These are phyloP conservation scores for Dryas drummondii DNA, from an alignment of 306 rosid genomes.

Conservation along the genomic window DNA sequence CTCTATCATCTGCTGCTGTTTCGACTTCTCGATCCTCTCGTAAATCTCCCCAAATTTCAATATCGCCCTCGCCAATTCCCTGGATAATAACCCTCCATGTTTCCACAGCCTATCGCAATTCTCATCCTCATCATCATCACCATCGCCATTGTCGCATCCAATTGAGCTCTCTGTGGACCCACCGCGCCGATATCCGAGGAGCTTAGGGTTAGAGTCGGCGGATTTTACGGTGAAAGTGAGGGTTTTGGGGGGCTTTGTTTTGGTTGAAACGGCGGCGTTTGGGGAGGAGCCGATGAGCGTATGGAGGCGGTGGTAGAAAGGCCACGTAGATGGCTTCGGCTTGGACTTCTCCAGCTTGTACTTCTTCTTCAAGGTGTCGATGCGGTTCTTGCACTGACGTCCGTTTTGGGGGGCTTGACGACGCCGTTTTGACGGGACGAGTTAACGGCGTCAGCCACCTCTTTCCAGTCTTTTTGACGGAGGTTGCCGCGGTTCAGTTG, in stretches of 20 bases:
- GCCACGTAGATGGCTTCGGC: conserved; percentile 42
- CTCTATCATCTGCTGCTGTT: conserved; percentile 43
- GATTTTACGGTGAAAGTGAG: conserved; percentile 24
- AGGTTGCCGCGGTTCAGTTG: conserved; percentile 48
- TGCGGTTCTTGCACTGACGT: conserved; percentile 52
- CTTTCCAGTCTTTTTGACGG: conserved; percentile 58
- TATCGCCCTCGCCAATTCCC: conserved; percentile 51
- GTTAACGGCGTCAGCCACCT: conserved; percentile 43
- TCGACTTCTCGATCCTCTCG: conserved; percentile 46
- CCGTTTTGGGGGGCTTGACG: conserved; percentile 33
- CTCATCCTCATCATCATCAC: not conserved
- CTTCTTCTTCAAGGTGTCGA: conserved; percentile 59
- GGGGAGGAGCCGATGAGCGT: conserved; percentile 29
- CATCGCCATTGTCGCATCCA: conserved; percentile 14
- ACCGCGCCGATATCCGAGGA: not conserved
- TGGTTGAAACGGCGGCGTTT: conserved; percentile 11
- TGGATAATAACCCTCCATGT: conserved; percentile 26
- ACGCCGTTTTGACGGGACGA: conserved; percentile 27
- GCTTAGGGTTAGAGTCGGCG: conserved; percentile 10
- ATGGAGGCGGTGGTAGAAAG: conserved; percentile 38
- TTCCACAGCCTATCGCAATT: conserved; percentile 14
- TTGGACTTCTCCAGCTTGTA: conserved; percentile 48
- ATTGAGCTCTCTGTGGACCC: conserved; percentile 30
- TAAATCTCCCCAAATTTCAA: conserved; percentile 46
- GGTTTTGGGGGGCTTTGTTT: conserved; percentile 9